phyloP scores from a whole-genome alignment of 164 flowering plant species.

The Litsea cubeba region DNA sequence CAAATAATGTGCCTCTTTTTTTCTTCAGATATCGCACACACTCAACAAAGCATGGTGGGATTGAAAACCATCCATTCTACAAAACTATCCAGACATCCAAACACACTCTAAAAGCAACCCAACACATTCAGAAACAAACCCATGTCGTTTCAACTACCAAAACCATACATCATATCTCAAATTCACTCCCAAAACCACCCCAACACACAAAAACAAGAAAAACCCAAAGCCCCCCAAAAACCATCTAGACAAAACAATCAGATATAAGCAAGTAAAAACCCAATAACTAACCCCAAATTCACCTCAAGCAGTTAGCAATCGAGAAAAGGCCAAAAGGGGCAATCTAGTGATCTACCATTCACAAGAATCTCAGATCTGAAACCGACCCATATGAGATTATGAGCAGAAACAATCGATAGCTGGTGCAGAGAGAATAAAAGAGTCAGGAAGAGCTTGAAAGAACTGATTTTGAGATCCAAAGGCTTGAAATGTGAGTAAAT shows the following conservation, averaged over 20 bases:
- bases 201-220: not conserved
- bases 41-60: too few species aligned
- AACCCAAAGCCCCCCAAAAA: not conserved
- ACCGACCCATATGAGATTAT: not conserved
- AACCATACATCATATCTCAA: not conserved
- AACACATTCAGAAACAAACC: not conserved
- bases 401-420: not conserved
- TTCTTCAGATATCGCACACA: too few species aligned
- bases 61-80: not conserved
- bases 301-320: not conserved
- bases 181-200: not conserved
- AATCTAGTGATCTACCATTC: not conserved
- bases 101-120: not conserved
- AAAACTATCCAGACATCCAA: not conserved
- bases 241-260: not conserved
- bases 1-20: too few species aligned
- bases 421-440: not conserved
- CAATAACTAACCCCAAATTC: not conserved
- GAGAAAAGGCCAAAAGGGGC: not conserved
- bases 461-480: not conserved
- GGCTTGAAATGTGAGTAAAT: not conserved
- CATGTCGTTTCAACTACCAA: not conserved
- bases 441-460: not conserved
- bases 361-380: constrained; percentile 3
- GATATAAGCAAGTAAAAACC: not conserved